Conservation (phyloP, 2,329 filamentous ascomycete species). For the Hirsutella rhossiliensis region DNA sequence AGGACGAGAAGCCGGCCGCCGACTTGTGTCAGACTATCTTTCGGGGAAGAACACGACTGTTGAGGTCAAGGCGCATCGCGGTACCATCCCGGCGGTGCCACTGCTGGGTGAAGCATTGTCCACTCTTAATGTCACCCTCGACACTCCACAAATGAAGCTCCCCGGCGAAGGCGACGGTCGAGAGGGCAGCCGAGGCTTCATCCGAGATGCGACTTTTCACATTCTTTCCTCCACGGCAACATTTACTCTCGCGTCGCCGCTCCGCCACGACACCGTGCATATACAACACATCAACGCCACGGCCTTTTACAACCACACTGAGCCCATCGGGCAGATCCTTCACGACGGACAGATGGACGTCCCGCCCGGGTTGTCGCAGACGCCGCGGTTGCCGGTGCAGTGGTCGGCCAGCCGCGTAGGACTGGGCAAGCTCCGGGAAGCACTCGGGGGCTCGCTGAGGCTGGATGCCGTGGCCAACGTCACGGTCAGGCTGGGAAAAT, state of each 20-base stretch:
- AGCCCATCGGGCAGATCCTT: conserved; percentile 65
- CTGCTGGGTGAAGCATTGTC: conserved; percentile 62
- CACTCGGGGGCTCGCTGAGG: conserved; percentile 68
- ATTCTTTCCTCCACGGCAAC: conserved; percentile 75
- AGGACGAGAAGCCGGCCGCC: conserved; percentile 50
- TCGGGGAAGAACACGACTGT: conserved; percentile 80
- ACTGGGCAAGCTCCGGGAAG: conserved; percentile 68
- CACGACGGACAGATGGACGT: conserved; percentile 66
- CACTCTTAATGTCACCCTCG: conserved; percentile 56
- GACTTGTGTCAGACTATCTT: conserved; percentile 74
- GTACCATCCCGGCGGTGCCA: conserved; percentile 63
- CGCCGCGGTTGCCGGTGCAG: conserved; percentile 69
- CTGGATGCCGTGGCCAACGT: conserved; percentile 70
- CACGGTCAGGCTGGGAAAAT: conserved; percentile 61
- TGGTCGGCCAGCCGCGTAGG: conserved; percentile 70
- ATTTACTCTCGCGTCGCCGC: conserved; percentile 72
- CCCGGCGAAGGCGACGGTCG: conserved; percentile 33
- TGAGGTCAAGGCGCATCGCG: conserved; percentile 57
- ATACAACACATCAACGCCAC: conserved; percentile 74
- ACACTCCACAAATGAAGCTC: conserved; percentile 53
- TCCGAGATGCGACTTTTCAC: conserved; percentile 78
- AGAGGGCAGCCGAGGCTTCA: conserved; percentile 48
- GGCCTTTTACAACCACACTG: conserved; percentile 71
- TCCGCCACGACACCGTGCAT: conserved; percentile 59
- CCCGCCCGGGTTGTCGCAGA: conserved; percentile 59